Evolutionary conservation across 345 rosid genomes (phyloP).

Genomic region (Citrus inodora): DNA sequence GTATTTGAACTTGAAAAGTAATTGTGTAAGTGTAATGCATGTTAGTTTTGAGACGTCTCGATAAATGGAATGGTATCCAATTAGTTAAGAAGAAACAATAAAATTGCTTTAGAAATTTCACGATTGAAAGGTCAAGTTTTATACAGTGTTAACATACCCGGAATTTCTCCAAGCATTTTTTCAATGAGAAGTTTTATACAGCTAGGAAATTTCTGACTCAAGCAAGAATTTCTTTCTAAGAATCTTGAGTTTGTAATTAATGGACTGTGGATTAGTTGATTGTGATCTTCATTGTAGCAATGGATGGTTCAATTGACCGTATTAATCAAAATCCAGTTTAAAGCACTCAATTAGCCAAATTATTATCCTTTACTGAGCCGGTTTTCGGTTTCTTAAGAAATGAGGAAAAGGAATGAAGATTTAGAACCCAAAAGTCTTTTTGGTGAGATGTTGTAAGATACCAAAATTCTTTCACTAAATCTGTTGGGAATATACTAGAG

Average conservation of each 20-base stretch:
- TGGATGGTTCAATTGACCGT: neutral
- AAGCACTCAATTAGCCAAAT: neutral
- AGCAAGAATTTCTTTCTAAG: too few species aligned
- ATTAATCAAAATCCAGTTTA: too few species aligned
- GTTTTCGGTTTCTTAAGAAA: neutral
- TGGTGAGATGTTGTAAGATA: neutral
- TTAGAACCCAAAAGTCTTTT: neutral
- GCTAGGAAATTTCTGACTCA: neutral
- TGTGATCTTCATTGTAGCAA: too few species aligned
- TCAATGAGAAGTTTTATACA: neutral
- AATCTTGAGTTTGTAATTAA: too few species aligned
- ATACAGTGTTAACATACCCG: neutral
- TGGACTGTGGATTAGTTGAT: too few species aligned
- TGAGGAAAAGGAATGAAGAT: neutral
- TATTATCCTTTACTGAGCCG: neutral
- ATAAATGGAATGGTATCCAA: neutral
- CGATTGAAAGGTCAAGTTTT: neutral
- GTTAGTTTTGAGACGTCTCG: neutral
- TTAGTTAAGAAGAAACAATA: neutral
- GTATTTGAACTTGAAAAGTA: neutral
- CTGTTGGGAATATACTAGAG: neutral
- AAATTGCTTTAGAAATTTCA: neutral
- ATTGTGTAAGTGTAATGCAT: neutral
- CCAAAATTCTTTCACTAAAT: neutral
- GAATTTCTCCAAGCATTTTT: neutral